phyloP scores from a whole-genome alignment of 1,139 yeast genomes.

The Saccharomyces pastorianus region DNA sequence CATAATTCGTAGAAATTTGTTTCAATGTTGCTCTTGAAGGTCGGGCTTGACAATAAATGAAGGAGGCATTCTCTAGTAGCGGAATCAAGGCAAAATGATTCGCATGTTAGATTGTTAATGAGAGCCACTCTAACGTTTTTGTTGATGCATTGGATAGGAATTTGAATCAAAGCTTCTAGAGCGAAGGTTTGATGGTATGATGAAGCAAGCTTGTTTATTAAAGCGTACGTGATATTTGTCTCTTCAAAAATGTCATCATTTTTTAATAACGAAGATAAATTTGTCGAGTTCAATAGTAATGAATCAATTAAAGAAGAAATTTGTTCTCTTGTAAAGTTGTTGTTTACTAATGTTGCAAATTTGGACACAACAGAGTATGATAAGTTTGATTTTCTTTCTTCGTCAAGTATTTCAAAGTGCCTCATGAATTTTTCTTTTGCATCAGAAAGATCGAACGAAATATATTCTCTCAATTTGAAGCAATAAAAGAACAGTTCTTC shows the following conservation, averaged over 20 bases:
- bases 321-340: slow-evolving; percentile 26
- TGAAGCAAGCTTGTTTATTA: slow-evolving; percentile 19
- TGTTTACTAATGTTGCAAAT: slow-evolving; percentile 48
- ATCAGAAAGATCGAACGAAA: slow-evolving; percentile 25
- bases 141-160: slow-evolving; percentile 47
- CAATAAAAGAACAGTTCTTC: slow-evolving; percentile 34
- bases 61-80: slow-evolving; percentile 14
- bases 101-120: slow-evolving; percentile 20
- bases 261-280: slow-evolving; percentile 19
- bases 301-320: slow-evolving; percentile 12
- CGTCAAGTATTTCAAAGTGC: slow-evolving; percentile 15
- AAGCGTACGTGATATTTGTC: slow-evolving; percentile 27
- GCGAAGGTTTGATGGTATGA: slow-evolving; percentile 5
- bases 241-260: slow-evolving; percentile 40
- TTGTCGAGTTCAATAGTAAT: slow-evolving; percentile 11
- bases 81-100: slow-evolving; percentile 7
- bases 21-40: slow-evolving; percentile 46
- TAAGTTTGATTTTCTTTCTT: slow-evolving; percentile 4
- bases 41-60: slow-evolving; percentile 41
- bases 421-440: slow-evolving; percentile 30
- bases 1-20: slow-evolving; percentile 31
- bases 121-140: slow-evolving; percentile 37
- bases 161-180: slow-evolving; percentile 9
- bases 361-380: slow-evolving; percentile 37
- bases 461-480: slow-evolving; percentile 45